Evolutionary conservation across 495 filamentous ascomycete species (phyloP), one percentile per base, ranked within the genome.

Genomic region (Aspergillus bertholletiae): DNA sequence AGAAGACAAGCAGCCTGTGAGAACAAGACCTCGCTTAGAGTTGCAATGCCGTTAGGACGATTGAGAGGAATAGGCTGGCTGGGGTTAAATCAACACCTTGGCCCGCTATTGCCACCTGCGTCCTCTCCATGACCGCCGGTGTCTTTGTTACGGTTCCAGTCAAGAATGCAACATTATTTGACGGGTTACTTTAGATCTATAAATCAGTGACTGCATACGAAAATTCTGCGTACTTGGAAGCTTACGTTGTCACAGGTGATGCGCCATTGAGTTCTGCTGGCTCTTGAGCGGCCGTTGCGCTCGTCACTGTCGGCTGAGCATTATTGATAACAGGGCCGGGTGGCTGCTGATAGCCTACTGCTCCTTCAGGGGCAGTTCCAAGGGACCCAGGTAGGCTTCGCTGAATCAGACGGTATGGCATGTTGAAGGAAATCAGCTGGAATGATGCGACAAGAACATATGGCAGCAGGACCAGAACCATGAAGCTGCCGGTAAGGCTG

Each of bases 381-480:
- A 64, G 58, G 26, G 58, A 61, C 18, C 46, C 61, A 17, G 61
- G 61, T 2, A 64, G 32, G 30, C 61, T 64, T 23, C 58, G 49
- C 15, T 27, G 21, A 22, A 61, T 21, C 13, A 57, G 17, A n/a
- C 28, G 40, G n/a, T 47, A 41, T 7, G 45, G 44, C 15, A 56
- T 17, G 49, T 28, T n/a, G 22, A 56, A 35, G 2, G 40, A 40
- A 12, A 56, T 47, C 15, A 58, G 27, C 35, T 39, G 21, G 21
- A 55, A 47, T 12, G 61, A 53, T 0, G 61, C 51, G 7, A 46
- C 30, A 30, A 59, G 18, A 2, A 54, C 39, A 27, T 50, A 47
- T 34, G 49, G 43, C 44, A 53, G 43, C 4, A 61, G 53, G 20
- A 18, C 43, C 5, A 58, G 26, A 22, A 57, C 17, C 1, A 60